These are phyloP conservation scores for Viridothelium virens DNA, from an alignment of 495 filamentous ascomycete species.

Conservation along the genomic window DNA sequence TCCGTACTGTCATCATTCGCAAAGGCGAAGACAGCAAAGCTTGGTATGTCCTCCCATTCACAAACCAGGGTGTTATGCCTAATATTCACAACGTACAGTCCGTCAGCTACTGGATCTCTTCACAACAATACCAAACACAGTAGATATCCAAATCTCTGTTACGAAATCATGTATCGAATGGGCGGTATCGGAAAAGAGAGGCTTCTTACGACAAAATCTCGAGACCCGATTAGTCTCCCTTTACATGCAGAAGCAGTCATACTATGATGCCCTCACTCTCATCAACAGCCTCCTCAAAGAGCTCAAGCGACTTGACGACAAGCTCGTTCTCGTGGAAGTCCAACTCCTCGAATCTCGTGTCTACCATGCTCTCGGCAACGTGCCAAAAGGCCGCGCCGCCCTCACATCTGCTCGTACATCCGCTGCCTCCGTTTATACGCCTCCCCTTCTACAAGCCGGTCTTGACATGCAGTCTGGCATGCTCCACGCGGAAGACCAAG, in stretches of 20 bases:
- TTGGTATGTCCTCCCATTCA: constrained; percentile 54
- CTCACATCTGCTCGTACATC: constrained; percentile 89
- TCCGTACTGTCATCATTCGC: constrained; percentile 89
- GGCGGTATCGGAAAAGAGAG: constrained; percentile 84
- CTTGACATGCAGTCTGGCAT: constrained; percentile 99
- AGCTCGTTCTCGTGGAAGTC: constrained; percentile 96
- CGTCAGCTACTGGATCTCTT: constrained; percentile 96
- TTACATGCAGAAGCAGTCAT: constrained; percentile 92
- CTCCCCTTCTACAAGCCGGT: constrained; percentile 87
- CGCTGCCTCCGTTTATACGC: constrained; percentile 93
- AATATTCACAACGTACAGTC: constrained; percentile 47
- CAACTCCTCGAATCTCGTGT: constrained; percentile 94
- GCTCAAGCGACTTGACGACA: constrained; percentile 96
- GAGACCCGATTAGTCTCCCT: constrained; percentile 89
- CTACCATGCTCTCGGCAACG: constrained; percentile 95
- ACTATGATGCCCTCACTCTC: constrained; percentile 91
- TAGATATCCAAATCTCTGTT: constrained; percentile 84
- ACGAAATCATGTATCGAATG: constrained; percentile 99
- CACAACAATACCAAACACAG: constrained; percentile 82
- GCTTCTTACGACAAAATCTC: constrained; percentile 95
- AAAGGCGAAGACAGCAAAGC: constrained; percentile 97
- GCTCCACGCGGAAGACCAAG: constrained; percentile 95
- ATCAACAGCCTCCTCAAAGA: constrained; percentile 93
- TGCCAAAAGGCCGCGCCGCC: constrained; percentile 89
- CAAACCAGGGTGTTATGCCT: background rate